These are phyloP conservation scores for Saccharomycopsis fodiens DNA, from an alignment of 805 yeast species.

Conservation along the genomic window DNA sequence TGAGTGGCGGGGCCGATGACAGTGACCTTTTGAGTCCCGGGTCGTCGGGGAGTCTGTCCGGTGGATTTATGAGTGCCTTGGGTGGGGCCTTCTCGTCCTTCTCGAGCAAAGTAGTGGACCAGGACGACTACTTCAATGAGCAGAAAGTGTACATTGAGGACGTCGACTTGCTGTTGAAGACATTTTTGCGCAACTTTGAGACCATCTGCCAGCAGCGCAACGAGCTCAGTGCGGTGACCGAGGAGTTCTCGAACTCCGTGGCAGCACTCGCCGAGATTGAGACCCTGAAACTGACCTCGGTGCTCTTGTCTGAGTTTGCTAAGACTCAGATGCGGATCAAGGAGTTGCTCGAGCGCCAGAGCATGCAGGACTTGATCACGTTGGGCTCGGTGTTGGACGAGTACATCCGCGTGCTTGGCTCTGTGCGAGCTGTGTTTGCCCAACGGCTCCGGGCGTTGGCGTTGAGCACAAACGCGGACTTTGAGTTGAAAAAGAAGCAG, in stretches of 20 bases:
- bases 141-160: slow-evolving; percentile 62
- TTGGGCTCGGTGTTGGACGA: slow-evolving; percentile 85
- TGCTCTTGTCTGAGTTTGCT: slow-evolving; percentile 62
- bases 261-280: slow-evolving; percentile 67
- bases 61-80: slow-evolving; percentile 64
- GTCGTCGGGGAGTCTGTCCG: slow-evolving; percentile 25
- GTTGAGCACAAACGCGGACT: slow-evolving; percentile 37
- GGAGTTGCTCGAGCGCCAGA: slow-evolving; percentile 68
- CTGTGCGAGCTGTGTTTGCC: slow-evolving; percentile 64
- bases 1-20: slow-evolving; percentile 33
- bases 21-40: slow-evolving; percentile 26
- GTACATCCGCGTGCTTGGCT: slow-evolving; percentile 68
- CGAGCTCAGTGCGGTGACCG: slow-evolving; percentile 61
- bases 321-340: slow-evolving; percentile 62
- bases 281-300: slow-evolving; percentile 56
- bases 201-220: slow-evolving; percentile 65
- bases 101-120: slow-evolving; percentile 61
- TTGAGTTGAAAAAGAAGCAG: slow-evolving; percentile 41
- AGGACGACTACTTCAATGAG: slow-evolving; percentile 69
- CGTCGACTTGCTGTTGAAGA: slow-evolving; percentile 64
- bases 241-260: slow-evolving; percentile 53
- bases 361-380: slow-evolving; percentile 79
- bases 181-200: slow-evolving; percentile 65
- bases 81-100: slow-evolving; percentile 56
- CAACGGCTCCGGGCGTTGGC: slow-evolving; percentile 58